Conservation (phyloP, 495 filamentous ascomycete genomes). For the Aspergillus taichungensis region DNA sequence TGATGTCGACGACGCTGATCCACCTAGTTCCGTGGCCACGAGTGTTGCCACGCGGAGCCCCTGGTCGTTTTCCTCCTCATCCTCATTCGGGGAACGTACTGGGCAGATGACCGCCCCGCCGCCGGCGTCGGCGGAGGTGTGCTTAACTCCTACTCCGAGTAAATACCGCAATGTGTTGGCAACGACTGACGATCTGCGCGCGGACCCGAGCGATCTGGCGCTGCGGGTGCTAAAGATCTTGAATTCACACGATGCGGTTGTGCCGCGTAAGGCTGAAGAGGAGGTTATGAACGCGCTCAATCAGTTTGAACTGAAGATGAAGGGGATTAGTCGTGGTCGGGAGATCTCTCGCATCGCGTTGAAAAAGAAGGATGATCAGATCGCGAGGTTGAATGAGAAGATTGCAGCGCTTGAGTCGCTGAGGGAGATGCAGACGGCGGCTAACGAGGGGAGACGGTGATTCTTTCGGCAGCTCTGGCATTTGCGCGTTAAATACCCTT, state of each 20-base stretch:
- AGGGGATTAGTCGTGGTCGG: slow-evolving; percentile 50
- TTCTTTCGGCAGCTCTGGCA: background rate
- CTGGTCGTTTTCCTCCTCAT: slow-evolving; percentile 12
- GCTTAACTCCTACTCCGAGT: slow-evolving; percentile 42
- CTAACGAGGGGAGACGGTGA: slow-evolving; percentile 16
- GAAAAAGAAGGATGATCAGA: slow-evolving; percentile 53
- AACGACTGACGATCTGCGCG: slow-evolving; percentile 8
- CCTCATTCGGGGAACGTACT: slow-evolving; percentile 7
- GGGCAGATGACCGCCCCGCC: slow-evolving; percentile 3
- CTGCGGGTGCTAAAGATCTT: slow-evolving; percentile 43
- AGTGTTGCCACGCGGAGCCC: slow-evolving; percentile 7
- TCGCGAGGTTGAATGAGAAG: slow-evolving; percentile 46
- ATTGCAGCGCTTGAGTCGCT: slow-evolving; percentile 24
- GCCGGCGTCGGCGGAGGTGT: slow-evolving; percentile 25
- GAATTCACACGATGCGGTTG: slow-evolving; percentile 35
- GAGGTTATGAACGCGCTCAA: slow-evolving; percentile 43
- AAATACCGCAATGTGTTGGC: slow-evolving; percentile 33
- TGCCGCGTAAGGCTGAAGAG: slow-evolving; percentile 28
- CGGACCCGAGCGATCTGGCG: slow-evolving; percentile 41
- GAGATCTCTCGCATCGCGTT: slow-evolving; percentile 53
- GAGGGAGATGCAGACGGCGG: slow-evolving; percentile 30
- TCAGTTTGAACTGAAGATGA: slow-evolving; percentile 43
- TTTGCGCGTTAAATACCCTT: slow-evolving; percentile 4
- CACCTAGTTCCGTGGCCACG: no score
- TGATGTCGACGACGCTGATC: slow-evolving; percentile 20